Percentiles rank a stretch among this genome's conserved stretches.
Evolutionary conservation across 1,139 yeast species (phyloP).

Genomic region (Chernovozyma aurita): DNA sequence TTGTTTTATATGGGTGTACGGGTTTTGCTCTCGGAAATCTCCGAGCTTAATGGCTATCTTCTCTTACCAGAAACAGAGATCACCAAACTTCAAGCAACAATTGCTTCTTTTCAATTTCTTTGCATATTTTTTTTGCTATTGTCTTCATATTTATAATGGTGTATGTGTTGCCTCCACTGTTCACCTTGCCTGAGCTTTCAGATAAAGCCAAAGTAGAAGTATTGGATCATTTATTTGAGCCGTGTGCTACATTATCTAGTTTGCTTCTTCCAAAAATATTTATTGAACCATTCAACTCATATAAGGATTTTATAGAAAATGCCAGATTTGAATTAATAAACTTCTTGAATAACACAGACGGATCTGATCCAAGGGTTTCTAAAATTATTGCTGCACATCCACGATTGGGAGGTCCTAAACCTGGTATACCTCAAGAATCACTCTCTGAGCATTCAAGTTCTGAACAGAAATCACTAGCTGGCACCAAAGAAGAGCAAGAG

Average conservation of each 20-base stretch:
- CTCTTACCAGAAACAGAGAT: neutral
- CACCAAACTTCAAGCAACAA: neutral
- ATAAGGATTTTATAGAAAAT: conserved; percentile 48
- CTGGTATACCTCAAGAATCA: conserved; percentile 22
- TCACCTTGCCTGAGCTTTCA: conserved; percentile 15
- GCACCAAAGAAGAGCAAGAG: conserved; percentile 39
- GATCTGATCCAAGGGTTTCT: conserved; percentile 29
- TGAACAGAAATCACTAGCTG: conserved; percentile 66
- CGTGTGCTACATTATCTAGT: conserved; percentile 50
- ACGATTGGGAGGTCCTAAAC: conserved; percentile 65
- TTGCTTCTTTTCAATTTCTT: neutral
- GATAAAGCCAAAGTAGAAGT: conserved; percentile 24
- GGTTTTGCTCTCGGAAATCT: conserved; percentile 4
- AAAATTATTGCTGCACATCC: conserved; percentile 83
- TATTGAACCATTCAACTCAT: conserved; percentile 20
- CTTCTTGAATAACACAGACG: conserved; percentile 23
- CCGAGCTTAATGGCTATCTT: neutral
- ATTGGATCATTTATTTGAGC: conserved; percentile 62
- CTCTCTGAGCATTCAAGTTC: conserved; percentile 61
- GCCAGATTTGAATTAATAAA: conserved; percentile 35
- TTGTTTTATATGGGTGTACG: too few relatives aligned
- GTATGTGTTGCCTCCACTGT: conserved; percentile 20
- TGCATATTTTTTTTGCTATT: neutral
- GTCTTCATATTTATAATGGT: conserved; percentile 8
- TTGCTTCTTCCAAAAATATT: conserved; percentile 36